Evolutionary conservation across 345 rosid genomes (phyloP), one percentile per base, ranked within the genome.

Genomic region (Kandelia obovata): DNA sequence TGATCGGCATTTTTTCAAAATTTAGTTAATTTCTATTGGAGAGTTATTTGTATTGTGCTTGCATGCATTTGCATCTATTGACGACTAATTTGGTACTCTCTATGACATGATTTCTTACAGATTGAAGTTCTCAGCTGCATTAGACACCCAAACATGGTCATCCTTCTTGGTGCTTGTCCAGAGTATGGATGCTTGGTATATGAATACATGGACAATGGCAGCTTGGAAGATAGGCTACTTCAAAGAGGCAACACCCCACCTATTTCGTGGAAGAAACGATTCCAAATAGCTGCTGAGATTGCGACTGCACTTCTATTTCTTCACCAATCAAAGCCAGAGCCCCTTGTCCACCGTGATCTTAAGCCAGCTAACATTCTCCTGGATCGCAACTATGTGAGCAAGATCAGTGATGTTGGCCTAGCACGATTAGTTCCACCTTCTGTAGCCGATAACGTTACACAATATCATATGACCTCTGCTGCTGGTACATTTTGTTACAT

Each of bases 261-360:
- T 15, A 77, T 93, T 58, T 76, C 98, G 49, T 90, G 97, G 97
- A 75, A 76, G 64, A 86, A 66, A 53, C 79, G 97, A 65, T 87
- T 93, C 74, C 71, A 82, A 68, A 85, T 90, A 71, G 88, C 96
- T 11, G 80, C 93, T 10, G 98, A 93, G 84, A 87, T 93, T 28
- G 87, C 92, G 2, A 90, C 93, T 5, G 89, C 92, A 53, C 91
- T 93, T 73, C 77, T 92, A 6, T 93, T 90, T 78, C 96, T 93
- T 56, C 98, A 93, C 81, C 97, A 93, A 77, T 81, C 98, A 30
- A 93, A 90, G 81, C 97, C 97, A 52, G 98, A 93, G 72, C 98
- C 98, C n/a, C 81, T 93, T 4, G 98, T 93, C 69, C 98, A 90
- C 60, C 87, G 97, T 23, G 98, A 90, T 69, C 85, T 93, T 34